These are phyloP conservation scores for Lycium ferocissimum DNA, from an alignment of 257 asterid genomes.

Conservation along the genomic window DNA sequence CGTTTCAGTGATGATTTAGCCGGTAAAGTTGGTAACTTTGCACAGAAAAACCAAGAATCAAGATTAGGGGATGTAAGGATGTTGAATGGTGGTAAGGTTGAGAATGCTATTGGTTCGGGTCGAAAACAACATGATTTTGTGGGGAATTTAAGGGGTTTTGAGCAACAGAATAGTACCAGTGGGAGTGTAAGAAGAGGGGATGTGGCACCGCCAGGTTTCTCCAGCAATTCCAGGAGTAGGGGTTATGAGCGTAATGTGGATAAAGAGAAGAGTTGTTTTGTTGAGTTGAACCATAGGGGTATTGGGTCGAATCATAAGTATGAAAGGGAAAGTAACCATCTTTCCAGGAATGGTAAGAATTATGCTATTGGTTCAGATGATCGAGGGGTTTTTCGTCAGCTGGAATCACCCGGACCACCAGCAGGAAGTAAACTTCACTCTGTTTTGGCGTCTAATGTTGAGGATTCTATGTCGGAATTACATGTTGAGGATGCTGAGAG, in stretches of 20 bases:
- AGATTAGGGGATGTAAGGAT: constrained; percentile 38
- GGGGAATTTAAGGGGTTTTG: constrained; percentile 39
- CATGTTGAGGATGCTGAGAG: constrained; percentile 39
- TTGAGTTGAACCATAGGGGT: constrained; percentile 37
- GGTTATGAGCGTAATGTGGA: constrained; percentile 47
- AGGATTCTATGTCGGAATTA: constrained; percentile 49
- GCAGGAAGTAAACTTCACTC: constrained; percentile 49
- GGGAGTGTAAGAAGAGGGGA: constrained; percentile 42
- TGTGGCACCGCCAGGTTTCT: constrained; percentile 64
- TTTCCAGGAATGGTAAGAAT: constrained; percentile 19
- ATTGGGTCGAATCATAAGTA: constrained; percentile 19
- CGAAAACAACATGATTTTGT: constrained; percentile 40
- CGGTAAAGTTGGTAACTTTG: constrained; percentile 34
- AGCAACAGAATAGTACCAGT: constrained; percentile 40
- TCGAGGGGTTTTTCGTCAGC: constrained; percentile 43
- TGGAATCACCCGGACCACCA: constrained; percentile 49
- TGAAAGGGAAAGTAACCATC: constrained; percentile 33
- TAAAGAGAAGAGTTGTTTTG: constrained; percentile 41
- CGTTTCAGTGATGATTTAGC: constrained; percentile 35
- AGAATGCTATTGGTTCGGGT: constrained; percentile 40
- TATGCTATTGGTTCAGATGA: constrained; percentile 30
- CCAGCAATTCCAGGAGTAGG: constrained; percentile 46
- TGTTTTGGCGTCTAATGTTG: constrained; percentile 47
- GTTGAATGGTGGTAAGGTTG: constrained; percentile 39
- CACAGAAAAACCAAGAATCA: constrained; percentile 35